Conservation (phyloP, 2,329 filamentous ascomycete genomes). For the Alternaria arborescens region DNA sequence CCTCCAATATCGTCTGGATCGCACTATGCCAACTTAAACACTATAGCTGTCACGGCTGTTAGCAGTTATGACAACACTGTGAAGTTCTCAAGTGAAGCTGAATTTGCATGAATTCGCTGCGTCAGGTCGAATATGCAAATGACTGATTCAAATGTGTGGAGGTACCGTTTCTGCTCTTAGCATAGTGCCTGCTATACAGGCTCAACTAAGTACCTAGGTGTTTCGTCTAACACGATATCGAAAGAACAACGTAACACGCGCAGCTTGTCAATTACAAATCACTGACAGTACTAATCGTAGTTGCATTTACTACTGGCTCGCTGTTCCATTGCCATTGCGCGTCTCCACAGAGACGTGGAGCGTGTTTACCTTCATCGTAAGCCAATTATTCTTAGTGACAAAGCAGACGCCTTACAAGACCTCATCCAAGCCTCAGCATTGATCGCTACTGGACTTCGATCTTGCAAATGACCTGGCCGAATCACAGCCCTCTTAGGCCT, state of each 20-base stretch:
- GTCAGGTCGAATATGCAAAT: neutral
- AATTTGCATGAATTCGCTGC: neutral
- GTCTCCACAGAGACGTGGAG: neutral
- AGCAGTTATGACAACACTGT: neutral
- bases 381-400: neutral
- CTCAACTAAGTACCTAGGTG: no score
- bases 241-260: neutral
- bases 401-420: neutral
- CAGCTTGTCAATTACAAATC: neutral
- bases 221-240: neutral
- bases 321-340: neutral
- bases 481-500: neutral
- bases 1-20: neutral
- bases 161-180: neutral
- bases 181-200: neutral
- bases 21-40: neutral
- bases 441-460: neutral
- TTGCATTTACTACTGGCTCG: neutral
- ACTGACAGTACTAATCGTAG: neutral
- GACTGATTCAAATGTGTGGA: neutral
- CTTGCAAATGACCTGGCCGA: neutral
- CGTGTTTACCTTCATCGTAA: neutral
- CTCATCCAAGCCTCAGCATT: neutral
- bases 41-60: neutral
- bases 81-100: neutral